Evolutionary conservation across 73 alveolate genomes (phyloP).

Genomic region (Uronychia setigera): DNA sequence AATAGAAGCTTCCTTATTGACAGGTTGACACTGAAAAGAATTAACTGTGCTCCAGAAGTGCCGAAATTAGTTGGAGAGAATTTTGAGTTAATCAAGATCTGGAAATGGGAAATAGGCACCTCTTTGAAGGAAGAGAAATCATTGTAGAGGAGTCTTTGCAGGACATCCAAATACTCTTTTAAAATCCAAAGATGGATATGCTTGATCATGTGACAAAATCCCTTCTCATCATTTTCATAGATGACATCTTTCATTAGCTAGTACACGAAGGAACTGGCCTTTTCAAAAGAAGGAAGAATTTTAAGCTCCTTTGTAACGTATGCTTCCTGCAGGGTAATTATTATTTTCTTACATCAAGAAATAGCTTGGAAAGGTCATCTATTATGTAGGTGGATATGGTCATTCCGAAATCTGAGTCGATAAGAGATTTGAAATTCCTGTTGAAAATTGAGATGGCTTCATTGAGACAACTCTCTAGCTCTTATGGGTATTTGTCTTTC

Average conservation of each 20-base stretch:
- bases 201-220: background rate
- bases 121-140: background rate
- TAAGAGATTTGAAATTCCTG: background rate
- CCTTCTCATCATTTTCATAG: background rate
- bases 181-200: background rate
- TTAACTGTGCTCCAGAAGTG: background rate
- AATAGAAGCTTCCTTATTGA: background rate
- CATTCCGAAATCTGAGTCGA: background rate
- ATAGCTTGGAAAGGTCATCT: background rate
- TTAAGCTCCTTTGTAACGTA: background rate
- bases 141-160: background rate
- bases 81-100: background rate
- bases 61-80: background rate
- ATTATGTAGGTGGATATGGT: background rate
- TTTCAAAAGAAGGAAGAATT: background rate
- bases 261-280: background rate
- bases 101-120: slow-evolving; percentile 1
- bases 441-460: background rate
- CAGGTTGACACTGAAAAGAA: background rate
- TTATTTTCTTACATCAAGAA: background rate
- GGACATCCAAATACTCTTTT: background rate
- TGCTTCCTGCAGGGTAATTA: background rate
- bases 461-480: background rate
- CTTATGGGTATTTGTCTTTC: background rate
- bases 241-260: background rate